Conservation (phyloP, 2,329 filamentous ascomycete species). For the Daldinia sp. region DNA sequence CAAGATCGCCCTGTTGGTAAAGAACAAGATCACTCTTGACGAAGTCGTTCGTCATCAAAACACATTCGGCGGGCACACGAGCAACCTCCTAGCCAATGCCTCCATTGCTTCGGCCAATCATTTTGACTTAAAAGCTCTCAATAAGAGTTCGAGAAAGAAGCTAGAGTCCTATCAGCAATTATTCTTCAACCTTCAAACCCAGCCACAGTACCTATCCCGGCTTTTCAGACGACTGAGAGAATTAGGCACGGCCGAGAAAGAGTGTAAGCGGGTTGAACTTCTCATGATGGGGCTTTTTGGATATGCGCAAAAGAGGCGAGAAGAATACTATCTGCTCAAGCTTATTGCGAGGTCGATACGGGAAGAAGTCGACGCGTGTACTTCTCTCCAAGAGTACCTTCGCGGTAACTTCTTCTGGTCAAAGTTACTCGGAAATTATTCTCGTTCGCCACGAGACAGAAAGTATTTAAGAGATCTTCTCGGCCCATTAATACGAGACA, state of each 20-base stretch:
- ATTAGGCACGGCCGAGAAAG: slow-evolving; percentile 85
- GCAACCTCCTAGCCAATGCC: slow-evolving; percentile 85
- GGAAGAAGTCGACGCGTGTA: slow-evolving; percentile 82
- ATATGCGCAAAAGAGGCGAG: slow-evolving; percentile 93
- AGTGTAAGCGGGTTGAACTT: slow-evolving; percentile 90
- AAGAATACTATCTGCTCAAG: slow-evolving; percentile 96
- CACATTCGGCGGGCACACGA: slow-evolving; percentile 90
- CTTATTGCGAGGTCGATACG: slow-evolving; percentile 82
- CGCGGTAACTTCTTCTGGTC: slow-evolving; percentile 94
- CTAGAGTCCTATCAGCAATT: slow-evolving; percentile 96
- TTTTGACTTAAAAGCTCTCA: slow-evolving; percentile 95
- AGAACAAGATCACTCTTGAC: slow-evolving; percentile 99
- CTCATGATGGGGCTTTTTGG: slow-evolving; percentile 97
- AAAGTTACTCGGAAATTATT: slow-evolving; percentile 85
- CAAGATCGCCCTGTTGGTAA: slow-evolving; percentile 96
- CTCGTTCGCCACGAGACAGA: slow-evolving; percentile 87
- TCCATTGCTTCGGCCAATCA: slow-evolving; percentile 89
- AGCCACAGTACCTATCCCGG: slow-evolving; percentile 90
- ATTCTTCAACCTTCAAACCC: slow-evolving; percentile 96
- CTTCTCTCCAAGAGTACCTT: slow-evolving; percentile 81
- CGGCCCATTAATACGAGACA: slow-evolving; percentile 85
- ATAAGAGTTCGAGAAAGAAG: slow-evolving; percentile 95
- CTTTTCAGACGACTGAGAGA: slow-evolving; percentile 87
- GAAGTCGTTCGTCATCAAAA: slow-evolving; percentile 97
- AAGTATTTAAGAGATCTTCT: slow-evolving; percentile 91